These are phyloP conservation scores for Crithidia fasciculata DNA, from an alignment of 208 protist species.

Conservation along the genomic window DNA sequence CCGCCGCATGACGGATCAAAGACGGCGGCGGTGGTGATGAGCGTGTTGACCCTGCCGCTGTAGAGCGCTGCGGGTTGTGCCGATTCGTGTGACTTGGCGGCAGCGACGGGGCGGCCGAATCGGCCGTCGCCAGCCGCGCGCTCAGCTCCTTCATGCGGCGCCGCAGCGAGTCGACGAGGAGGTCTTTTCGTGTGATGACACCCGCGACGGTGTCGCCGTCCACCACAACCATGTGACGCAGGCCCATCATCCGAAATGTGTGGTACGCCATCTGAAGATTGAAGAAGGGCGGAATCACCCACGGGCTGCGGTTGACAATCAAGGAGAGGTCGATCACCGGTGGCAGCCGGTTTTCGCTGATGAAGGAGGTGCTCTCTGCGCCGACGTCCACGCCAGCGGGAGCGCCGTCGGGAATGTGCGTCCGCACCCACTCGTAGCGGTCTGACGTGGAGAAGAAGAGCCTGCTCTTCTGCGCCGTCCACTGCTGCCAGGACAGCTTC, in stretches of 20 bases:
- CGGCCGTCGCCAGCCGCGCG: conserved; percentile 26
- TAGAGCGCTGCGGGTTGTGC: not conserved
- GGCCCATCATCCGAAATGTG: conserved; percentile 92
- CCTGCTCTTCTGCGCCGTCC: conserved; percentile 71
- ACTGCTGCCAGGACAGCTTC: conserved; percentile 80
- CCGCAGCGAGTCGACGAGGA: conserved; percentile 74
- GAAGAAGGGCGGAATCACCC: conserved; percentile 87
- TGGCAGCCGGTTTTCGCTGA: conserved; percentile 43
- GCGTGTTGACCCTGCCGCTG: not conserved
- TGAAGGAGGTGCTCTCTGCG: conserved; percentile 17
- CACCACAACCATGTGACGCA: conserved; percentile 94
- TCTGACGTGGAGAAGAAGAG: conserved; percentile 62
- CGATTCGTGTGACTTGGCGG: conserved; percentile 27
- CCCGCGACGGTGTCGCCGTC: conserved; percentile 83
- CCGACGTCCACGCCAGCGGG: conserved; percentile 7
- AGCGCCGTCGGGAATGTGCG: conserved; percentile 23
- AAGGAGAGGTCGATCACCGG: conserved; percentile 71
- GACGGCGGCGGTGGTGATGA: not conserved
- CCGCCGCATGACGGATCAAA: not conserved
- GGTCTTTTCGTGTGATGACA: conserved; percentile 94
- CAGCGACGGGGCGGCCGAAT: conserved; percentile 25
- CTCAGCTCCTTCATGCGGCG: conserved; percentile 57
- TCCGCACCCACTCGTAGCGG: conserved; percentile 48
- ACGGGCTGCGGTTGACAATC: conserved; percentile 91
- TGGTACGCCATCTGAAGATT: conserved; percentile 88